phyloP scores from a whole-genome alignment of 23 red algal genomes.

The Gracilaria vermiculophylla region DNA sequence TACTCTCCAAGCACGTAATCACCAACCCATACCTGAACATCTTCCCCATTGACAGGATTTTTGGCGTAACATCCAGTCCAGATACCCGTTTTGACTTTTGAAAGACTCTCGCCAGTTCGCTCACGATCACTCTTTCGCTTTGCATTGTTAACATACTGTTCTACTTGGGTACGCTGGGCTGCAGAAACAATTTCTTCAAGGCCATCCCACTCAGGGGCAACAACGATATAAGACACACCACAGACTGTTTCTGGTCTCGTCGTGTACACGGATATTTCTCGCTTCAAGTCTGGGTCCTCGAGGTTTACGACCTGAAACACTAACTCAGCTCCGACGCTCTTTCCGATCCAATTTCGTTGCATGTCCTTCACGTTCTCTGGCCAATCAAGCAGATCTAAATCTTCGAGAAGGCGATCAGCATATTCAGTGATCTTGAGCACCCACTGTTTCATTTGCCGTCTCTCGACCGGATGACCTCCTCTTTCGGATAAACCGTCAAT shows the following conservation, averaged over 20 bases:
- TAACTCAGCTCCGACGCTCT: conserved; percentile 79
- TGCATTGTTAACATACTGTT: conserved; percentile 68
- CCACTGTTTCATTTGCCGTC: conserved; percentile 98
- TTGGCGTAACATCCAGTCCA: conserved; percentile 81
- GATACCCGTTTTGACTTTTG: conserved; percentile 80
- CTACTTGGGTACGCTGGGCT: conserved; percentile 46
- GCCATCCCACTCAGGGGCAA: conserved; percentile 88
- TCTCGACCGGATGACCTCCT: conserved; percentile 85
- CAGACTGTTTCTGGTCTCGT: conserved; percentile 95
- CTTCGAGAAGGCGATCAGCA: conserved; percentile 89
- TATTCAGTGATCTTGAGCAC: conserved; percentile 93
- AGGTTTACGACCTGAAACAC: conserved; percentile 36
- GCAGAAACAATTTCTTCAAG: conserved; percentile 59
- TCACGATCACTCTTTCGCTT: conserved; percentile 74
- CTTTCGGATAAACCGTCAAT: conserved; percentile 95
- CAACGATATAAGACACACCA: conserved; percentile 83
- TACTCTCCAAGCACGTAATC: conserved; percentile 94
- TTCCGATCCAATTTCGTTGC: conserved; percentile 99
- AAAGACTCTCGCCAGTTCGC: conserved; percentile 70
- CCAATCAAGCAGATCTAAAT: conserved; percentile 95
- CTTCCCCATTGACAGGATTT: conserved; percentile 85
- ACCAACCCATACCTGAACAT: conserved; percentile 90
- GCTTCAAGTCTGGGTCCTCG: conserved; percentile 3
- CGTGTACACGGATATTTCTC: conserved; percentile 72
- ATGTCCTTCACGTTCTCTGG: conserved; percentile 98